A percentile compares a stretch with the other conserved stretches of the same genome.
Conservation (phyloP, 495 filamentous ascomycete species). For the Xylaria bambusicola region DNA sequence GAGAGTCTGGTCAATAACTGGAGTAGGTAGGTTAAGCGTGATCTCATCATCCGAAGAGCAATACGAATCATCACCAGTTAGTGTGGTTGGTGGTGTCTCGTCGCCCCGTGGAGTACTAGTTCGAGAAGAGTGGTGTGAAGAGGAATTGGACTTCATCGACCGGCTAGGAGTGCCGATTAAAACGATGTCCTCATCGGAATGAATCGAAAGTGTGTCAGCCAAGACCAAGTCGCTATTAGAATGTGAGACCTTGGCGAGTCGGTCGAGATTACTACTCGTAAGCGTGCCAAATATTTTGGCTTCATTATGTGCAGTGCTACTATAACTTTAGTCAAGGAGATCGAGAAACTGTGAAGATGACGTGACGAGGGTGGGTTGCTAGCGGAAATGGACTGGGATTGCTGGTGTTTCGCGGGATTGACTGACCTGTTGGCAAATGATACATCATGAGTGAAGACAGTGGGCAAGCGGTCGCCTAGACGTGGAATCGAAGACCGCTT, state of each 20-base stretch:
- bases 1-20: not conserved
- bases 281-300: not conserved
- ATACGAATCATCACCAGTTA: constrained; percentile 9
- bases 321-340: not conserved
- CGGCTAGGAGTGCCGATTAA: not conserved
- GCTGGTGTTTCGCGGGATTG: not conserved
- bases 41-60: not conserved
- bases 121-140: not conserved
- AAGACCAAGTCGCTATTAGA: not conserved
- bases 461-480: constrained; percentile 27
- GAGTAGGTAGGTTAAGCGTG: not conserved
- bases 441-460: constrained; percentile 1
- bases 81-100: constrained; percentile 12
- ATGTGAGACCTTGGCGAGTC: not conserved
- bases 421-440: not conserved
- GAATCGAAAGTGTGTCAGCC: not conserved
- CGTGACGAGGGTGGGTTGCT: not conserved
- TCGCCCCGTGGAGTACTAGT: not conserved
- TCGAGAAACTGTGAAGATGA: not conserved
- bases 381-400: not conserved
- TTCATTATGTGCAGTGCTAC: not conserved
- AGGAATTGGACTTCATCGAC: not conserved
- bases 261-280: constrained; percentile 10
- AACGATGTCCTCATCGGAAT: constrained; percentile 11
- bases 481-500: constrained; percentile 15